Evolutionary conservation across 495 filamentous ascomycete genomes (phyloP).

Genomic region (Gamarada debralockiae): DNA sequence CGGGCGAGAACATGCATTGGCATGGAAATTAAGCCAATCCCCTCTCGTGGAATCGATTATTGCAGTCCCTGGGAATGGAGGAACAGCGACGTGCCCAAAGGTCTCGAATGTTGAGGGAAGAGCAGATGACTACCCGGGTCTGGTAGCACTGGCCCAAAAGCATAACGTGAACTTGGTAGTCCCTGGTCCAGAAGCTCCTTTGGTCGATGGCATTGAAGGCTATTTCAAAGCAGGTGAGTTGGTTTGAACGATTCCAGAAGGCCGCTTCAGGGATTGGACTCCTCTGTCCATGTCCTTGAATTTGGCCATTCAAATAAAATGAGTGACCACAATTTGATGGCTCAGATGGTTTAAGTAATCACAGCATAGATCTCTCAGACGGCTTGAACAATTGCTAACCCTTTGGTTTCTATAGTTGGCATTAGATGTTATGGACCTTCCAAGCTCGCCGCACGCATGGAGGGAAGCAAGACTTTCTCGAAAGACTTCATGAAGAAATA

Average conservation of each 20-base stretch:
- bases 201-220: slow-evolving; percentile 86
- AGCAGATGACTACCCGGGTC: slow-evolving; percentile 66
- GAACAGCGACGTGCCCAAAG: slow-evolving; percentile 70
- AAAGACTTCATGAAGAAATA: slow-evolving; percentile 98
- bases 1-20: slow-evolving; percentile 89
- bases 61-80: slow-evolving; percentile 81
- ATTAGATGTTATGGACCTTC: slow-evolving; percentile 87
- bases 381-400: too few species aligned
- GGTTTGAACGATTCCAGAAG: too few species aligned
- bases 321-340: too few species aligned
- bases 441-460: slow-evolving; percentile 82
- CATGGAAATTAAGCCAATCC: slow-evolving; percentile 90
- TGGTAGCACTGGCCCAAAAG: slow-evolving; percentile 70
- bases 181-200: slow-evolving; percentile 86
- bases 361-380: too few species aligned
- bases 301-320: too few species aligned
- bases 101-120: slow-evolving; percentile 69
- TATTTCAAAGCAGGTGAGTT: slow-evolving; percentile 78
- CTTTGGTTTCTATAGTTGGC: too few species aligned
- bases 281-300: too few species aligned
- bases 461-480: slow-evolving; percentile 93
- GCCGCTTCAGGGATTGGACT: too few species aligned
- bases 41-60: slow-evolving; percentile 60
- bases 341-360: too few species aligned
- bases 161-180: slow-evolving; percentile 80